phyloP scores from a whole-genome alignment of 2,329 filamentous ascomycete species.

The Trichoderma sp. region DNA sequence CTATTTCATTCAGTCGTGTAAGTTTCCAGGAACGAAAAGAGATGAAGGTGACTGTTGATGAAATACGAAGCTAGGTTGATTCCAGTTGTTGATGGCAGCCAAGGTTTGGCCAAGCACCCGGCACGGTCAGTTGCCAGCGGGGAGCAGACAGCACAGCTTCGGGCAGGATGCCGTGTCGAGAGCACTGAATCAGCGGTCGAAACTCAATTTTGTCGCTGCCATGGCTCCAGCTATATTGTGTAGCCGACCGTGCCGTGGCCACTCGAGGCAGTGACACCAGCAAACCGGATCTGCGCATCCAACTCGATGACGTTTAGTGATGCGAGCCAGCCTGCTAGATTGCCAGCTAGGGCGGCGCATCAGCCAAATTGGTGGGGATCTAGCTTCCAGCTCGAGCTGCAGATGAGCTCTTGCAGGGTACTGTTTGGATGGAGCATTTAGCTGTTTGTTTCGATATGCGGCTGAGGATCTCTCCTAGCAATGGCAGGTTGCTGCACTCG shows the following conservation, averaged over 20 bases:
- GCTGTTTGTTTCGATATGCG: not conserved
- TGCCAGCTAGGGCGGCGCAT: conserved; percentile 12
- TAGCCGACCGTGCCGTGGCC: conserved; percentile 10
- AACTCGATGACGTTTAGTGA: conserved; percentile 26
- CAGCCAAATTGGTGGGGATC: conserved; percentile 15
- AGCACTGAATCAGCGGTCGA: not conserved
- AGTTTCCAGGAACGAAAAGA: not conserved
- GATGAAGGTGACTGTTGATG: conserved; percentile 9
- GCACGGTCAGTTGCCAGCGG: not conserved
- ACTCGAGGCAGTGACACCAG: not conserved
- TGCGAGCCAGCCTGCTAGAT: not conserved
- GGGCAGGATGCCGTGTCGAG: not conserved
- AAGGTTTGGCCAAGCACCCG: conserved; percentile 8
- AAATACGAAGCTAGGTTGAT: conserved; percentile 21
- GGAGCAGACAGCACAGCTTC: not conserved
- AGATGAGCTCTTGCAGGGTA: not conserved
- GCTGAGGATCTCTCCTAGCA: not conserved
- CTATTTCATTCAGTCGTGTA: not conserved
- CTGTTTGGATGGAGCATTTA: not conserved
- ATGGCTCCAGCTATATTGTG: conserved; percentile 7
- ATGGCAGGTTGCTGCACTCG: not conserved
- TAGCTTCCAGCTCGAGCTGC: conserved; percentile 9
- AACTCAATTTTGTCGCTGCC: conserved; percentile 17
- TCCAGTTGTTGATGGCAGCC: not conserved
- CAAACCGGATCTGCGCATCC: conserved; percentile 22